phyloP scores from a whole-genome alignment of 805 yeast genomes.

The Hanseniaspora thailandica region DNA sequence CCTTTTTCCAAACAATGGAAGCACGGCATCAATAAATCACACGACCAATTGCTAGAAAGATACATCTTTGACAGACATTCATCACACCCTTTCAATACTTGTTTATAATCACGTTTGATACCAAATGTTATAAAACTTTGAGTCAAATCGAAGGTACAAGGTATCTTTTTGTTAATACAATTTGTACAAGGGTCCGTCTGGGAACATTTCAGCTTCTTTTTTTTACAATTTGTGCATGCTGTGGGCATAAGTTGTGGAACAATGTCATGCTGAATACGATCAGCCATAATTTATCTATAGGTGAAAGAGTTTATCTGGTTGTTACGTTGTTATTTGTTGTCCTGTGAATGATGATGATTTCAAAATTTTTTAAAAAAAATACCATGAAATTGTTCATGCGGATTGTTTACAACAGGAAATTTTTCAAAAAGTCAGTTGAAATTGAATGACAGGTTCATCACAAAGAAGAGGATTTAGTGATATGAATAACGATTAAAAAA shows the following conservation, averaged over 20 bases:
- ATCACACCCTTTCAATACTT: constrained; percentile 10
- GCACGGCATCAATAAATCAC: constrained; percentile 12
- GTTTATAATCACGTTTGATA: background rate
- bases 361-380: too few species aligned
- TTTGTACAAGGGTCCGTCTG: constrained; percentile 26
- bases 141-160: constrained; percentile 20
- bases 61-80: constrained; percentile 8
- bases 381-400: background rate
- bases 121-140: constrained; percentile 4
- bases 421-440: too few species aligned
- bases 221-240: constrained; percentile 20
- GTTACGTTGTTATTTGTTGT: too few species aligned
- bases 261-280: background rate
- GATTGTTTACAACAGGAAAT: background rate
- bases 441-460: too few species aligned
- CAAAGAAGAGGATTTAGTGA: too few species aligned
- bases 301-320: too few species aligned
- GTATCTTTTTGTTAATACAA: constrained; percentile 25
- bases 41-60: background rate
- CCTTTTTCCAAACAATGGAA: constrained; percentile 11
- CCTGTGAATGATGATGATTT: too few species aligned
- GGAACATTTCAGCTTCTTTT: constrained; percentile 28
- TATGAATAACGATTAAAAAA: too few species aligned
- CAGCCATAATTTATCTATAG: background rate
- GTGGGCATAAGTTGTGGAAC: constrained; percentile 5